A percentile compares a stretch with the other conserved stretches of the same genome.
phyloP scores from a whole-genome alignment of 139 green algal species.

The Desmodesmus armatus region DNA sequence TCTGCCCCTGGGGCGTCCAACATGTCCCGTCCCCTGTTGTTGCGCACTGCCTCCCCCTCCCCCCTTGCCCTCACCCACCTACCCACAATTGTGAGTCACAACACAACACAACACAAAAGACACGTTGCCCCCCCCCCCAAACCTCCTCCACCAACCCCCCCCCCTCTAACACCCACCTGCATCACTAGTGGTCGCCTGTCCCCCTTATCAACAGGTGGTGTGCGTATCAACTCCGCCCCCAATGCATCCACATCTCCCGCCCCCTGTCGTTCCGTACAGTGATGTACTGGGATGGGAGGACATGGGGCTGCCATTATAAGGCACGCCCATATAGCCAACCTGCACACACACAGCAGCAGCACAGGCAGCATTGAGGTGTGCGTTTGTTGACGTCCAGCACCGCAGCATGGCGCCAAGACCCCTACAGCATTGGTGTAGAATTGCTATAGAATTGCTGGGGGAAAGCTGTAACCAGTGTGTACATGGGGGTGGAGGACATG shows the following conservation, averaged over 20 bases:
- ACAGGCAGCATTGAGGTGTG: neutral
- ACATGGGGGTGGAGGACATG: neutral
- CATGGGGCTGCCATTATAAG: slow-evolving; percentile 83
- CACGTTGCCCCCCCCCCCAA: too few relatives aligned
- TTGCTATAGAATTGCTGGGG: neutral
- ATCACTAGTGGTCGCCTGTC: slow-evolving; percentile 84
- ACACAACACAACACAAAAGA: neutral
- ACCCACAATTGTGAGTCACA: neutral
- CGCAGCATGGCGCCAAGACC: neutral
- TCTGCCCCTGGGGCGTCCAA: neutral
- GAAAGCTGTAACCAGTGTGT: neutral
- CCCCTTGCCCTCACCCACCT: neutral
- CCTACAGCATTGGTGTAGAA: neutral
- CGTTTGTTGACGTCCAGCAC: neutral
- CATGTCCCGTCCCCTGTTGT: neutral
- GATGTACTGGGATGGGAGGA: slow-evolving; percentile 92
- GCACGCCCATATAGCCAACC: slow-evolving; percentile 97
- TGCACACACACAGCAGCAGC: slow-evolving; percentile 29
- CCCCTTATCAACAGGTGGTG: slow-evolving; percentile 58
- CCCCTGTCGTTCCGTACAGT: slow-evolving; percentile 91
- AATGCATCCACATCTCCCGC: slow-evolving; percentile 85
- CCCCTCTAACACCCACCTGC: slow-evolving; percentile 70
- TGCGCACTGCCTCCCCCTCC: neutral
- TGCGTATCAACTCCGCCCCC: neutral
- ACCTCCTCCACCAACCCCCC: too few relatives aligned